Base-by-base conservation (phyloP, 345 rosid species). In the Citrus glauca region DNA sequence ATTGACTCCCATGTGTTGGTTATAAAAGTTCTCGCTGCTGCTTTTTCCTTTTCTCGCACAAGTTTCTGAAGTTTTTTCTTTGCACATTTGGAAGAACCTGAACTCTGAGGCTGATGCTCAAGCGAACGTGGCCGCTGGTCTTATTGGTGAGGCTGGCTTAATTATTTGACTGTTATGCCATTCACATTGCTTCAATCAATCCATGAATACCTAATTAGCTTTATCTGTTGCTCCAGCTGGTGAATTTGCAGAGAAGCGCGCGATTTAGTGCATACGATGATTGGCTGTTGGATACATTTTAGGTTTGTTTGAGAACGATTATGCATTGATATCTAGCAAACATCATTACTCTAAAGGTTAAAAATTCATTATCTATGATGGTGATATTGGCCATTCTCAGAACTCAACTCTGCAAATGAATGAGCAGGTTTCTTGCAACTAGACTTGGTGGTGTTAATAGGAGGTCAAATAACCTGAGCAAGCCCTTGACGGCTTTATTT, bases 91-190 rank as follows among this genome's bases (percentile, higher is more conserved):
- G 17, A 59, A 95, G 97, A 86, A 82, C 37, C 71, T 80, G 60
- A 95, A 95, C 79, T 77, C 86, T 8, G 94, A 88, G 2, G 99
- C 98, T 8, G 98, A 95, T 83, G 89, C 85, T 81, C 94, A 89
- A 73, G 99, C 97, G 55, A 95, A 92, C 83, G 81, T 89, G 81
- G 98, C 92, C 40, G 71, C 78, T n/a, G 78, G 28, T 98, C 92
- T 66, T 32, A 32, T 32, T 32, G 4, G 33, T 32, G 33, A 32
- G 33, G 80, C 79, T 27, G 93, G 22, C 59, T 6, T 27, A 63
- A 63, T n/a, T 22, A 74, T 65, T 38, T 76, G 55, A 27, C 42
- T 66, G 68, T 72, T 57, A 53, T 20, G 30, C 69, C 4, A 14
- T 32, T 69, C 70, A 59, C 42, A 42, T 66, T 8, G 67, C 6